These are phyloP conservation scores for Chaetomiaceae sp. DNA, from an alignment of 2,329 filamentous ascomycete species.

Conservation along the genomic window DNA sequence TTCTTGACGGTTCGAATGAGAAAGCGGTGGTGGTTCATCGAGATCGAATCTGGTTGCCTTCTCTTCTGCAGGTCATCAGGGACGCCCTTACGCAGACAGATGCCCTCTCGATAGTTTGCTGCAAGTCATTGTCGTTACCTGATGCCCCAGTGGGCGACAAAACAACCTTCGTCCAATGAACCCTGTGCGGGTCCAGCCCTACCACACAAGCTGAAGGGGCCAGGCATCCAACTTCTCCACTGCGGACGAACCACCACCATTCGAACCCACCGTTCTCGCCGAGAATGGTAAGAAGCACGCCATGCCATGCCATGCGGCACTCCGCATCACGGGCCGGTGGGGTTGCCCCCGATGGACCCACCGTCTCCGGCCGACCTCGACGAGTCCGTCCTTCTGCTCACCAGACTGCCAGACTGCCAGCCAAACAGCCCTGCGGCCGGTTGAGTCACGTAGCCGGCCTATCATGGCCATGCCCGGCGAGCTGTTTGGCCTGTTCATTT, in stretches of 20 bases:
- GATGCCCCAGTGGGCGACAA: background rate
- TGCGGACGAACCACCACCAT: background rate
- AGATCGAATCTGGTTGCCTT: background rate
- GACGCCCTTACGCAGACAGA: background rate
- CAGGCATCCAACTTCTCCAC: constrained; percentile 1
- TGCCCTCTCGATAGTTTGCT: background rate
- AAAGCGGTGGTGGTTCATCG: background rate
- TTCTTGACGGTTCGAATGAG: constrained; percentile 4
- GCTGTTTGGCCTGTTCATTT: too few relatives aligned
- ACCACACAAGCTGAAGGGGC: too few relatives aligned
- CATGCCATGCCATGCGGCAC: too few relatives aligned
- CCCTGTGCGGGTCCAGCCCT: constrained; percentile 8
- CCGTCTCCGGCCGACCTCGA: background rate
- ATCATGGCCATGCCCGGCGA: constrained; percentile 3
- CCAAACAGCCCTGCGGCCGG: background rate
- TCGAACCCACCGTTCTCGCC: constrained; percentile 7
- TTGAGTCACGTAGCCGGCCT: constrained; percentile 16
- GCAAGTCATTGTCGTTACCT: constrained; percentile 6
- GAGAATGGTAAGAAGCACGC: constrained; percentile 3
- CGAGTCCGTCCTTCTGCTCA: too few relatives aligned
- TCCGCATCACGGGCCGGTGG: constrained; percentile 4
- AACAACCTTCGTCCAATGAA: too few relatives aligned
- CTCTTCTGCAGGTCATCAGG: background rate
- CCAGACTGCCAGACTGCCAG: too few relatives aligned
- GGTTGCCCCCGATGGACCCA: constrained; percentile 2